Evolutionary conservation across 2,329 filamentous ascomycete species (phyloP).

Genomic region (Cercospora zeae-maydis): DNA sequence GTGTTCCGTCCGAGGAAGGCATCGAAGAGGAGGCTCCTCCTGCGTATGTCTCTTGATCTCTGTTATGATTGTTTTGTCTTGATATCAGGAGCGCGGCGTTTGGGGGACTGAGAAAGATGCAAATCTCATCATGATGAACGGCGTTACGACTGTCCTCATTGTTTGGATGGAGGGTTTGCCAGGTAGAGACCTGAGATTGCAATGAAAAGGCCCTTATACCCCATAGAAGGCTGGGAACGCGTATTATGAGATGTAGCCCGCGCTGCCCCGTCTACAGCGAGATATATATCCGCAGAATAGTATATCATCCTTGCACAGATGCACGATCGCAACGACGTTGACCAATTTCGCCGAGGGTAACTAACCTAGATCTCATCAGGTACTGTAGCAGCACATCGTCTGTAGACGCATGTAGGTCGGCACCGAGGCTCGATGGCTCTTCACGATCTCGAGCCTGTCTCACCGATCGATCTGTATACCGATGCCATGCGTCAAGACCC

Average conservation of each 20-base stretch:
- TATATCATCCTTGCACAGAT: not conserved
- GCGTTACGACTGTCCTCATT: constrained; percentile 9
- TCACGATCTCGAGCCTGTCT: not conserved
- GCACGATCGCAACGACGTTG: not conserved
- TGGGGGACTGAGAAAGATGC: not conserved
- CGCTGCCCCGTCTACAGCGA: not conserved
- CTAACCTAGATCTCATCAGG: not conserved
- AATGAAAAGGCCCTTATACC: not conserved
- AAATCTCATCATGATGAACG: not conserved
- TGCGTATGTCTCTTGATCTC: constrained; percentile 35
- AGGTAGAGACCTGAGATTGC: not conserved
- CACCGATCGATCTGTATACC: constrained; percentile 1
- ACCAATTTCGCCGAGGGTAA: not conserved
- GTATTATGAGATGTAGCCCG: not conserved
- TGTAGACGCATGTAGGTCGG: not conserved
- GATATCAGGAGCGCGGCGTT: constrained; percentile 5
- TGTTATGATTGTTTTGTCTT: not conserved
- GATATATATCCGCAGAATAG: not conserved
- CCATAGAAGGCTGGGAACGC: not conserved
- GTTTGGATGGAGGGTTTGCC: not conserved
- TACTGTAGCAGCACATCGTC: not conserved
- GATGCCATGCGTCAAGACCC: constrained; percentile 3
- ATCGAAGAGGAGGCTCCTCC: constrained; percentile 34
- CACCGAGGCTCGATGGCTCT: not conserved
- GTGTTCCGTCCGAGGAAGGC: constrained; percentile 16